Evolutionary conservation across 2,329 filamentous ascomycete genomes (phyloP).

Genomic region (Neoscytalidium dimidiatum): DNA sequence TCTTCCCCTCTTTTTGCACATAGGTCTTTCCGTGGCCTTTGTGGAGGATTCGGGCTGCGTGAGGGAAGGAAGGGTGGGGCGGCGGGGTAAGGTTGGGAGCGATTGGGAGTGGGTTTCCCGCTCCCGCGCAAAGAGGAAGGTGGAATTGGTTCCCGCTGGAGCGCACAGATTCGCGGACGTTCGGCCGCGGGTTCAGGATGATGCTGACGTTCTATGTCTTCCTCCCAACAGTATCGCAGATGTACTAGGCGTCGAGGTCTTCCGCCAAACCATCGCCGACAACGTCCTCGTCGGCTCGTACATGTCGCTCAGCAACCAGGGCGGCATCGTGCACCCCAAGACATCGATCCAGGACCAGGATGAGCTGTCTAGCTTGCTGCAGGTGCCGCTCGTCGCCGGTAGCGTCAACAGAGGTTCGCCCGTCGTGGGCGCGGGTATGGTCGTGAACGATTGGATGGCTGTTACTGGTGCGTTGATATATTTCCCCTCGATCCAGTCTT

Average conservation of each 20-base stretch:
- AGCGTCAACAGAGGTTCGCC: constrained; percentile 90
- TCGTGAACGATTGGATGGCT: constrained; percentile 96
- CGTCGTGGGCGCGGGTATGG: constrained; percentile 96
- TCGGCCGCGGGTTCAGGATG: not conserved
- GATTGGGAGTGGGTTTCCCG: too few species aligned
- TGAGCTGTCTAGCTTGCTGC: constrained; percentile 87
- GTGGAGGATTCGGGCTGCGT: too few species aligned
- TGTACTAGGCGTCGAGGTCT: constrained; percentile 84
- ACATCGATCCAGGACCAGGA: constrained; percentile 97
- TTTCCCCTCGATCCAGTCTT: not conserved
- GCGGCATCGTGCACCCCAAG: constrained; percentile 95
- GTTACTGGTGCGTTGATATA: constrained; percentile 60
- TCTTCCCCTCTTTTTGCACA: too few species aligned
- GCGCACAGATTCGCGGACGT: too few species aligned
- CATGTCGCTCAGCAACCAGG: constrained; percentile 95
- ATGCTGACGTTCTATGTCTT: not conserved
- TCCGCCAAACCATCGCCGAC: constrained; percentile 92
- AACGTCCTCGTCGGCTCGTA: constrained; percentile 96
- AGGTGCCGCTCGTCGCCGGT: constrained; percentile 93
- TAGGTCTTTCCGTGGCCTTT: too few species aligned
- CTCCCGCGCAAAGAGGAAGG: too few species aligned
- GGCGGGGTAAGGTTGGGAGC: too few species aligned
- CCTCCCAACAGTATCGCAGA: constrained; percentile 68
- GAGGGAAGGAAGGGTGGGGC: too few species aligned
- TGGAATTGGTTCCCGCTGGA: too few species aligned